These are phyloP conservation scores for Apiotrichum domesticum DNA, from an alignment of 1,284 basidiomycete genomes.

Conservation along the genomic window DNA sequence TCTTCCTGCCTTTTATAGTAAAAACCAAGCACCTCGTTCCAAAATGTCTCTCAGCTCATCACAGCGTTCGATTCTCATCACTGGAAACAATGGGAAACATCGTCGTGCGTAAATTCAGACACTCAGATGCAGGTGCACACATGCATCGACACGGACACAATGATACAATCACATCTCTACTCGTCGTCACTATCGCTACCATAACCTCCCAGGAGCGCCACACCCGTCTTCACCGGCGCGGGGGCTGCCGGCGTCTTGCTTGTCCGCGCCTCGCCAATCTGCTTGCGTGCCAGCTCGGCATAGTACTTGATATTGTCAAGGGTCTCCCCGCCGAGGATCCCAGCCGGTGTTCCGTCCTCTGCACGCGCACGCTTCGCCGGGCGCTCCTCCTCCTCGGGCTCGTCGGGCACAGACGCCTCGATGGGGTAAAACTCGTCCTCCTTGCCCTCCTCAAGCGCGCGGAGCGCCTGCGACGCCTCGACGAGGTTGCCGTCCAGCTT, in stretches of 20 bases:
- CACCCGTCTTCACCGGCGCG: constrained; percentile 27
- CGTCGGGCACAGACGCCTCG: constrained; percentile 22
- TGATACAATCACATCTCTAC: constrained; percentile 3
- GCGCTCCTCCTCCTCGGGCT: constrained; percentile 11
- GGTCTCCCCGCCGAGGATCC: constrained; percentile 69
- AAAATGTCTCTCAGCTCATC: too few species aligned
- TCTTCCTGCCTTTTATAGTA: too few species aligned
- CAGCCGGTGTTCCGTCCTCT: constrained; percentile 37
- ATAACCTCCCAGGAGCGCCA: constrained; percentile 59
- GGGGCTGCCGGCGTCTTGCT: constrained; percentile 20
- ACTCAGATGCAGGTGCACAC: too few species aligned
- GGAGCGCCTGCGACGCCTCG: constrained; percentile 72
- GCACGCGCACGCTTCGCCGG: constrained; percentile 30
- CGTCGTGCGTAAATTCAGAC: too few species aligned
- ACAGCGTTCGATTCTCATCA: too few species aligned
- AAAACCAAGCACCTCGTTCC: too few species aligned
- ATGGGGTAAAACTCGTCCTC: constrained; percentile 45
- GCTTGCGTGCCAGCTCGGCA: constrained; percentile 61
- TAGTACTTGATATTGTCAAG: constrained; percentile 81
- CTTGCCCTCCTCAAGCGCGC: constrained; percentile 67
- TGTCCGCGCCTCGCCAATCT: constrained; percentile 46
- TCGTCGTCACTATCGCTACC: constrained; percentile 63
- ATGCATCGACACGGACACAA: too few species aligned
- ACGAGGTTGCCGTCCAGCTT: constrained; percentile 69
- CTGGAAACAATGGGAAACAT: too few species aligned